Evolutionary conservation across 148 eudicot species (phyloP), one percentile per base, ranked within the genome.

Genomic region (Gaultheria prostrata): DNA sequence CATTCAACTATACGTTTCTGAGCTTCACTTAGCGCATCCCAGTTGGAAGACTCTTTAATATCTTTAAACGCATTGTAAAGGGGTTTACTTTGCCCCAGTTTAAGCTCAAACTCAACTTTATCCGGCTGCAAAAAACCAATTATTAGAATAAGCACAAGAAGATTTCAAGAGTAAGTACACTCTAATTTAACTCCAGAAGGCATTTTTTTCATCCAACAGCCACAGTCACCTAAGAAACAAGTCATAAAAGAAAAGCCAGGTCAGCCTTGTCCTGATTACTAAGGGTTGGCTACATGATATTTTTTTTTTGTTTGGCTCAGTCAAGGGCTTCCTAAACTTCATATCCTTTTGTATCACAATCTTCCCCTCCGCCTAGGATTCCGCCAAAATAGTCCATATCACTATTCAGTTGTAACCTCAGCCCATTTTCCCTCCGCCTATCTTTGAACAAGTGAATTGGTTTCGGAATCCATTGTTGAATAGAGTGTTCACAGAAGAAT

Each of bases 21-120:
- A 84, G 99, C 94, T 80, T 90, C 93, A 82, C 90, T 96, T 53
- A 94, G 86, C 9, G 87, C 50, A 2, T 90, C 85, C 97, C 97
- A 96, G 49, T 90, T 93, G 75, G 93, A 33, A 56, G 99, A 97
- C 57, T 93, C 98, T 83, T 85, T 88, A 11, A 97, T 94, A 69
- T 93, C 90, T 86, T 91, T 97, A 81, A 97, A 93, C 14, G 99
- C 98, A 86, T 91, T 92, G 81, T 93, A 93, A 54, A 97, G 81
- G 14, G 99, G 95, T 89, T 97, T 94, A 82, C 99, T 97, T 85
- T 97, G 99, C 28, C 98, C 99, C 88, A 94, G 81, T 82, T 97
- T 91, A 17, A 94, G 95, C 79, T 94, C 97, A 90, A 97, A 97
- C 77, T 91, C 91, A 83, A 97, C 99, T 88, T 92, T 97, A 88